phyloP scores from a whole-genome alignment of 306 rosid species.

The Albizia julibrissin region DNA sequence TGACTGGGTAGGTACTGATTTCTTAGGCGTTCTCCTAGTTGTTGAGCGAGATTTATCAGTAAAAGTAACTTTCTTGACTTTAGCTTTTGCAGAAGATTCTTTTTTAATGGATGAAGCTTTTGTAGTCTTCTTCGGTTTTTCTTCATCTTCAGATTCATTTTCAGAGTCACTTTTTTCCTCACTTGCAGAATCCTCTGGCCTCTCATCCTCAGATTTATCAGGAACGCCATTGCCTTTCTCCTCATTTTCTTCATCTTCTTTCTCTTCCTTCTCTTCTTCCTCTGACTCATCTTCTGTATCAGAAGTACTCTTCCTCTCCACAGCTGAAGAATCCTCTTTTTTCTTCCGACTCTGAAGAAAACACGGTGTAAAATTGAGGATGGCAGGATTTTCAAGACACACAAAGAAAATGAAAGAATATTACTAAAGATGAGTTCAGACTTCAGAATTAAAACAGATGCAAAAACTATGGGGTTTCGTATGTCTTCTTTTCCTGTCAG shows the following conservation, averaged over 20 bases:
- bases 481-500: background rate
- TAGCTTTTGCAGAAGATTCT: slow-evolving; percentile 61
- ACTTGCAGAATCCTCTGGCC: slow-evolving; percentile 64
- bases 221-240: slow-evolving; percentile 68
- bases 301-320: slow-evolving; percentile 52
- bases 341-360: slow-evolving; percentile 63
- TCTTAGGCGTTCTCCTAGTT: slow-evolving; percentile 55
- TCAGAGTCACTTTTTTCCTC: slow-evolving; percentile 68
- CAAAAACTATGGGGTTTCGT: background rate
- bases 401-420: slow-evolving; percentile 25
- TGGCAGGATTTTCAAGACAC: background rate
- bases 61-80: slow-evolving; percentile 47
- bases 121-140: slow-evolving; percentile 40
- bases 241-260: slow-evolving; percentile 54
- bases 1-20: slow-evolving; percentile 45
- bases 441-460: slow-evolving; percentile 3
- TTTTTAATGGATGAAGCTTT: slow-evolving; percentile 64
- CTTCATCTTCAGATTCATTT: slow-evolving; percentile 69
- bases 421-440: slow-evolving; percentile 22
- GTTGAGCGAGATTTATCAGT: slow-evolving; percentile 57
- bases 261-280: slow-evolving; percentile 51
- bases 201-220: slow-evolving; percentile 80
- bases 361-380: slow-evolving; percentile 5
- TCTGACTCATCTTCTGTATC: slow-evolving; percentile 79
- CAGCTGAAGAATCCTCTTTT: slow-evolving; percentile 53